Evolutionary conservation across 306 rosid species (phyloP).

Genomic region (Cicer yamashitae): DNA sequence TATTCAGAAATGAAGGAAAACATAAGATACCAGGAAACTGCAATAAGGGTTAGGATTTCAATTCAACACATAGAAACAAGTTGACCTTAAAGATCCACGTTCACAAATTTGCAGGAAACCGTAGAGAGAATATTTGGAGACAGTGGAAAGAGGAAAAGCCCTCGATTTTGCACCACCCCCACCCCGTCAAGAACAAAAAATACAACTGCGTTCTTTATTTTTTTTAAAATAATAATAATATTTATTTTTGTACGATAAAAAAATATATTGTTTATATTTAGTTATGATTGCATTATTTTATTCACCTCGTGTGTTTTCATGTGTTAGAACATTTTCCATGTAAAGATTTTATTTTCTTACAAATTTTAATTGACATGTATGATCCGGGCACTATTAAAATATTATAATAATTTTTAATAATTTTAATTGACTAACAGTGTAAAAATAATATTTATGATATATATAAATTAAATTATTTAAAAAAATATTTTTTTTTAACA

Average conservation of each 20-base stretch:
- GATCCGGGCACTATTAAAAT: no score
- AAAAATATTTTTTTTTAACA: no score
- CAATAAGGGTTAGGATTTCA: slow-evolving; percentile 30
- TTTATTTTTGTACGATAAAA: not conserved
- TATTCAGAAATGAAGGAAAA: slow-evolving; percentile 36
- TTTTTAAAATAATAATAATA: slow-evolving; percentile 5
- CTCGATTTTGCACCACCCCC: slow-evolving; percentile 59
- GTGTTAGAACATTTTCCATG: not conserved
- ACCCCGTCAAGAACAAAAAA: slow-evolving; percentile 53
- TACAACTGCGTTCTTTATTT: slow-evolving; percentile 30
- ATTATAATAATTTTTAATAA: no score
- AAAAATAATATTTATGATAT: no score
- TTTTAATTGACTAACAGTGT: no score
- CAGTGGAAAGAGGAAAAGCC: slow-evolving; percentile 49
- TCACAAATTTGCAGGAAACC: slow-evolving; percentile 43
- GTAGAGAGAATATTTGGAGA: slow-evolving; percentile 32
- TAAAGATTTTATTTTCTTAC: not conserved
- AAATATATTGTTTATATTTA: not conserved
- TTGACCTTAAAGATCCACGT: slow-evolving; percentile 53
- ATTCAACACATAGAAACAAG: slow-evolving; percentile 41
- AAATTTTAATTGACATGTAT: no score
- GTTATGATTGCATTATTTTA: not conserved
- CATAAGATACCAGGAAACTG: slow-evolving; percentile 32
- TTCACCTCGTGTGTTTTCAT: not conserved
- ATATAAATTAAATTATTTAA: no score